phyloP scores from a whole-genome alignment of 2,329 filamentous ascomycete genomes.

The Ambrosiella beaveri region DNA sequence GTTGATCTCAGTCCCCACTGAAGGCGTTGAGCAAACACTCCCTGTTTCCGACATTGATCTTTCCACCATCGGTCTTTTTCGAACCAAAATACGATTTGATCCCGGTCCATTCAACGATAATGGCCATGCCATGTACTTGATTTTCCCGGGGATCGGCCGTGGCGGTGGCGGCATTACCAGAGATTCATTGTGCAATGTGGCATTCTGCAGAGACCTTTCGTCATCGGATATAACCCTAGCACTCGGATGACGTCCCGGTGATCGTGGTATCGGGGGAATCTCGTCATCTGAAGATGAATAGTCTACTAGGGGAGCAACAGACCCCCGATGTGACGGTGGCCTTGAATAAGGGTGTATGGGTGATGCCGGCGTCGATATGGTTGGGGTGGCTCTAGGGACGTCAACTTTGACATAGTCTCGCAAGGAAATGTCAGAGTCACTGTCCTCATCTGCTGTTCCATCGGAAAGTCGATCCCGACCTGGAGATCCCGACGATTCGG shows the following conservation, averaged over 20 bases:
- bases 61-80: background rate
- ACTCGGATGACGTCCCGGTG: background rate
- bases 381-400: background rate
- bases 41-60: background rate
- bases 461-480: background rate
- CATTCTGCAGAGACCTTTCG: background rate
- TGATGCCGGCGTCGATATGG: background rate
- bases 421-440: background rate
- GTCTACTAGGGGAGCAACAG: background rate
- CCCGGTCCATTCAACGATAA: background rate
- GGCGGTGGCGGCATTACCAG: background rate
- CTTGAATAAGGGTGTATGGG: background rate
- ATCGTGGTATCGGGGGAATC: background rate
- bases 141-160: background rate
- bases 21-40: background rate
- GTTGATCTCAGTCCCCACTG: background rate
- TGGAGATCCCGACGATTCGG: too few relatives aligned
- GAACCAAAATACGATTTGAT: background rate
- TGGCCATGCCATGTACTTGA: background rate
- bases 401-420: conserved; percentile 3
- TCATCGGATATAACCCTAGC: background rate
- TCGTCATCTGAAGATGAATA: background rate
- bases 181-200: background rate
- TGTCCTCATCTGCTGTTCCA: background rate
- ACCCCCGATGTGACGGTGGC: background rate